phyloP scores from a whole-genome alignment of 805 yeast species.

The Metahyphopichia silvanorum region DNA sequence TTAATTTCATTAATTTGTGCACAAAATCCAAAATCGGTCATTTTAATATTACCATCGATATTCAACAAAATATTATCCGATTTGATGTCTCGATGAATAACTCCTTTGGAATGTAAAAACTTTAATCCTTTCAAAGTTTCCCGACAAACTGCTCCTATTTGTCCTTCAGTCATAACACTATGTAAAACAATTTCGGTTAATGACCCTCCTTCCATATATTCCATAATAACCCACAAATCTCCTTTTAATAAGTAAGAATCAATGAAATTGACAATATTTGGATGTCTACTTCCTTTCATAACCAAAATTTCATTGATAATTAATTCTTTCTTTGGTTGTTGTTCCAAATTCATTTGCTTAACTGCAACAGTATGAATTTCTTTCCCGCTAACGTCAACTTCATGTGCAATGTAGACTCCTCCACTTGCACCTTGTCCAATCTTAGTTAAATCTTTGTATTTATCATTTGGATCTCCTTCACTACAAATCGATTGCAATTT shows the following conservation, averaged over 20 bases:
- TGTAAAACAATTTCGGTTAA: constrained; percentile 94
- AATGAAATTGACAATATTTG: constrained; percentile 89
- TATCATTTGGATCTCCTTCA: constrained; percentile 75
- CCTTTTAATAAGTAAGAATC: constrained; percentile 77
- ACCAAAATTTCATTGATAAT: constrained; percentile 94
- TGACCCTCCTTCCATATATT: constrained; percentile 98
- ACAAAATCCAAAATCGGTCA: constrained; percentile 96
- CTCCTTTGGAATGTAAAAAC: constrained; percentile 87
- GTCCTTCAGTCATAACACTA: constrained; percentile 85
- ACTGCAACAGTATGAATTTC: constrained; percentile 72
- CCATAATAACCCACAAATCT: constrained; percentile 97
- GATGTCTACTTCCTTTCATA: constrained; percentile 88
- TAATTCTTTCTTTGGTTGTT: constrained; percentile 93
- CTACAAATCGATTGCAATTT: constrained; percentile 75
- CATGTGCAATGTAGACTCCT: constrained; percentile 89
- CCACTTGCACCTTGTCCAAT: constrained; percentile 99
- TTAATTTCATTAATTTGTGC: constrained; percentile 66
- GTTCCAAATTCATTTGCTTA: constrained; percentile 92
- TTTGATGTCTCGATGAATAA: constrained; percentile 93
- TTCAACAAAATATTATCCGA: constrained; percentile 88
- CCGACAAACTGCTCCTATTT: constrained; percentile 91
- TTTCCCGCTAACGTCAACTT: constrained; percentile 20
- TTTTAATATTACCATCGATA: constrained; percentile 81
- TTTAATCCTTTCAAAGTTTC: constrained; percentile 85
- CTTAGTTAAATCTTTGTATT: constrained; percentile 68